Percentiles rank a stretch among this genome's conserved stretches.
phyloP scores from a whole-genome alignment of 1,284 basidiomycete genomes.

The Naganishia albida region DNA sequence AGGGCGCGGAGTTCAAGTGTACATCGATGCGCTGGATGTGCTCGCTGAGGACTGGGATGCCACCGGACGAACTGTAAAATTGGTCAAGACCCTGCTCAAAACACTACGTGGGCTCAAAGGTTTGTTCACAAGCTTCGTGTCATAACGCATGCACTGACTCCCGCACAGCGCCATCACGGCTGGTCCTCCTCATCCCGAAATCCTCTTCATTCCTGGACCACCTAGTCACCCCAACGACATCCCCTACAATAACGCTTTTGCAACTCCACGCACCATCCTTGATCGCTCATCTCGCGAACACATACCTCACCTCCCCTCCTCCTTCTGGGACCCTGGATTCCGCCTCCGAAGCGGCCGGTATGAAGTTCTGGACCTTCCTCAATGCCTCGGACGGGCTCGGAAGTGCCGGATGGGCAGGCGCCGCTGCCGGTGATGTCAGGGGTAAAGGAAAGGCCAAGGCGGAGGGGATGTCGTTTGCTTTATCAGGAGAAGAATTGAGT shows the following conservation, averaged over 20 bases:
- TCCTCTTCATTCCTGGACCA: constrained; percentile 61
- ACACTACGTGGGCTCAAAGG: constrained; percentile 14
- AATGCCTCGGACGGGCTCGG: constrained; percentile 33
- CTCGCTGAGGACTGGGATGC: constrained; percentile 45
- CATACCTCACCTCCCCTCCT: constrained; percentile 69
- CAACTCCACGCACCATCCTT: constrained; percentile 67
- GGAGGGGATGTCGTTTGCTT: constrained; percentile 6
- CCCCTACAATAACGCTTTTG: constrained; percentile 65
- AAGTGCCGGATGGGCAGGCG: constrained; percentile 6
- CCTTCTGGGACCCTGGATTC: constrained; percentile 46
- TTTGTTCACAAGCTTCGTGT: neutral
- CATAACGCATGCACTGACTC: neutral
- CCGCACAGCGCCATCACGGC: constrained; percentile 61
- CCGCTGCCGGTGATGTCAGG: constrained; percentile 11
- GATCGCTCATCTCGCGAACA: constrained; percentile 64
- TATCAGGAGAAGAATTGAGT: constrained; percentile 5
- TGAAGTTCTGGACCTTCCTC: constrained; percentile 44
- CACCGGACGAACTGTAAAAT: constrained; percentile 31
- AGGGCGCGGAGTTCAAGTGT: constrained; percentile 41
- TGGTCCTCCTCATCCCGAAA: constrained; percentile 66
- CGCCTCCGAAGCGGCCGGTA: constrained; percentile 7
- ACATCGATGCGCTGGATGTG: constrained; percentile 48
- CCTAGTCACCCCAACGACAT: constrained; percentile 65
- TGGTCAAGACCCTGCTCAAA: constrained; percentile 41
- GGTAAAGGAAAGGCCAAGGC: constrained; percentile 17